These are phyloP conservation scores for Lentinus brumalis DNA, from an alignment of 768 basidiomycete species.

Conservation along the genomic window DNA sequence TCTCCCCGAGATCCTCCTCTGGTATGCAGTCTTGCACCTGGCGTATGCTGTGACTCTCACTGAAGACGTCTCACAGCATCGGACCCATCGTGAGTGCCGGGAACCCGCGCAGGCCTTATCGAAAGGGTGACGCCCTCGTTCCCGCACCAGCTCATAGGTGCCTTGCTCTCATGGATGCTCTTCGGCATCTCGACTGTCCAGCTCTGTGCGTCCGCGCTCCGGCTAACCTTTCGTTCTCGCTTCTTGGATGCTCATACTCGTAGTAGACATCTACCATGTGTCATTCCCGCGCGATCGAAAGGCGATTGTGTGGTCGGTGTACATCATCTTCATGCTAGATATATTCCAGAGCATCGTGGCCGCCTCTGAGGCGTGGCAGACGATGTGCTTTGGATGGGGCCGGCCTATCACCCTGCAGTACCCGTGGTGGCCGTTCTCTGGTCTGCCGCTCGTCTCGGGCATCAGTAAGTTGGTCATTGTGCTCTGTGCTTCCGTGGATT, in stretches of 20 bases:
- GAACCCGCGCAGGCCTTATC: not conserved
- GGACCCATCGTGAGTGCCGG: not conserved
- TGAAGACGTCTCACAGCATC: not conserved
- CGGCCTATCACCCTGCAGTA: not conserved
- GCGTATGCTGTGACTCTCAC: not conserved
- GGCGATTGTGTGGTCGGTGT: not conserved
- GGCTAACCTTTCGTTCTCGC: not conserved
- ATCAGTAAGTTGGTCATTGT: not conserved
- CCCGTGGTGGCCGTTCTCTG: not conserved
- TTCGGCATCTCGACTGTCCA: not conserved
- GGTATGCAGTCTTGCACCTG: not conserved
- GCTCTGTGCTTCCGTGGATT: no score
- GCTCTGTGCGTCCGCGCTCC: not conserved
- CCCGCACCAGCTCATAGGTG: not conserved
- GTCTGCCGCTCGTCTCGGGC: not conserved
- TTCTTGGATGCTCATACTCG: not conserved
- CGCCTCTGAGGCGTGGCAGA: not conserved
- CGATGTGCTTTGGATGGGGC: not conserved
- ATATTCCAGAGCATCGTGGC: slow-evolving; percentile 2
- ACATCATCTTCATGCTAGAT: not conserved
- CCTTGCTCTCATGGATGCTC: not conserved
- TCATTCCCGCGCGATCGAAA: not conserved
- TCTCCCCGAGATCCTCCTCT: not conserved
- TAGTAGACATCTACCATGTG: not conserved
- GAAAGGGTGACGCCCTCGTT: not conserved